Evolutionary conservation across 2,329 filamentous ascomycete genomes (phyloP), one percentile per base, ranked within the genome.

Genomic region (Chaetoscypha palmicola): DNA sequence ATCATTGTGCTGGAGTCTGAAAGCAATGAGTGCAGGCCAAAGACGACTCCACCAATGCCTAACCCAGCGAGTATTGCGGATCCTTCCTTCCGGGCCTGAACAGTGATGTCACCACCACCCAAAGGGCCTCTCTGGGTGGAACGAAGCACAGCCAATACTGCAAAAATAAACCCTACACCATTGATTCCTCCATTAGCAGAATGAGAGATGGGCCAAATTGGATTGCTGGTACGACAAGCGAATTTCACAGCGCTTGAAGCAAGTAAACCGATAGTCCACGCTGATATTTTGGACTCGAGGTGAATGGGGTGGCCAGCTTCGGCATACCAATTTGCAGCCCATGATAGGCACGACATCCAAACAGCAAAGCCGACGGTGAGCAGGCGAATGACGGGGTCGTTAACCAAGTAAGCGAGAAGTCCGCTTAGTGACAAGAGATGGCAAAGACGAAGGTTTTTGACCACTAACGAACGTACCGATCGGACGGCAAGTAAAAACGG

Each of bases 1-100:
- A 97, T 96, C 89, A 98, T 97, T 42, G 92, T 98, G 69, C 92
- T 97, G 0, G 90, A 94, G 62, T 98, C 92, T 0, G 92, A 96
- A 9, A 98, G 75, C 8, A 98, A 72, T 1, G 90, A 96, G 62
- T 97, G 92, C 59, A 97, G 73, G 4, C 77, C 86, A 59, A 98
- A 98, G 60, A 96, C 74, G 5, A 96, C 66, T 22, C 89, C 91
- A 19, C 79, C 89, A 43, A 97, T 66, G 47, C 92, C 88, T 38
- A 92, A 66, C 8, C 81, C 85, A 22, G 88, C 79, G 33, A 94
- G 70, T 5, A 83, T 53, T 1, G 81, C 74, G 12, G 86, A 90
- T 1, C 85, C 81, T 46, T 72, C 79, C 45, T 78, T 75, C 47
- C 70, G 72, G n/a, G 72, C 71, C 44, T 70, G 68, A 7, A 70